These are phyloP conservation scores for Exobasidium rhododendri DNA, from an alignment of 1,284 basidiomycete species.

Conservation along the genomic window DNA sequence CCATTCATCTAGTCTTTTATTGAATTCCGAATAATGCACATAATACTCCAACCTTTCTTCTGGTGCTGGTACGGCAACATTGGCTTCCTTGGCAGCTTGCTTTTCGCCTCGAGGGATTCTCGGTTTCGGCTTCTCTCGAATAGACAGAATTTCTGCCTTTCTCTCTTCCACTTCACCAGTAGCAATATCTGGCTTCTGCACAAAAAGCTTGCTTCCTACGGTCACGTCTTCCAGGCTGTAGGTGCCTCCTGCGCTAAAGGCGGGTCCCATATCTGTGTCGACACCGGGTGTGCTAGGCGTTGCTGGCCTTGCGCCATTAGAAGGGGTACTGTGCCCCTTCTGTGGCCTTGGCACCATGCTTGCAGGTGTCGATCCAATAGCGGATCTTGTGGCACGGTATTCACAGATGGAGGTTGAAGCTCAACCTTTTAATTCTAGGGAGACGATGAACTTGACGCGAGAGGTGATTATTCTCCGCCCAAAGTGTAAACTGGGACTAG, in stretches of 20 bases:
- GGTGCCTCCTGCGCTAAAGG: constrained; percentile 37
- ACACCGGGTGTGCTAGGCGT: constrained; percentile 24
- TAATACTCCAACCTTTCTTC: constrained; percentile 72
- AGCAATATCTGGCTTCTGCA: constrained; percentile 46
- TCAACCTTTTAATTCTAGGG: too few relatives aligned
- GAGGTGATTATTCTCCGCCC: too few relatives aligned
- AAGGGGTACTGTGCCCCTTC: background rate
- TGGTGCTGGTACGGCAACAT: constrained; percentile 29
- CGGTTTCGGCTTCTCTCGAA: constrained; percentile 45
- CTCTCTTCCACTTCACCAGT: constrained; percentile 49
- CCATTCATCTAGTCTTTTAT: constrained; percentile 98
- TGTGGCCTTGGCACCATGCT: background rate
- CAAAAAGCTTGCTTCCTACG: constrained; percentile 48
- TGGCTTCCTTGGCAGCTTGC: constrained; percentile 31
- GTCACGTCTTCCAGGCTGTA: constrained; percentile 42
- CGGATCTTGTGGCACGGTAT: background rate
- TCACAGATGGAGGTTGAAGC: background rate
- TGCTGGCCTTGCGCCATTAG: constrained; percentile 14
- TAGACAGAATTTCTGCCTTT: constrained; percentile 50
- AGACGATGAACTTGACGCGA: too few relatives aligned
- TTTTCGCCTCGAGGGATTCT: constrained; percentile 27
- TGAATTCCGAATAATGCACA: constrained; percentile 95
- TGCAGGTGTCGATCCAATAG: too few relatives aligned
- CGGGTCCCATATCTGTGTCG: constrained; percentile 23
- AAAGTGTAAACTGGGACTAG: too few relatives aligned